phyloP scores from a whole-genome alignment of 805 yeast species.

The Nakazawaea laoshanensis region DNA sequence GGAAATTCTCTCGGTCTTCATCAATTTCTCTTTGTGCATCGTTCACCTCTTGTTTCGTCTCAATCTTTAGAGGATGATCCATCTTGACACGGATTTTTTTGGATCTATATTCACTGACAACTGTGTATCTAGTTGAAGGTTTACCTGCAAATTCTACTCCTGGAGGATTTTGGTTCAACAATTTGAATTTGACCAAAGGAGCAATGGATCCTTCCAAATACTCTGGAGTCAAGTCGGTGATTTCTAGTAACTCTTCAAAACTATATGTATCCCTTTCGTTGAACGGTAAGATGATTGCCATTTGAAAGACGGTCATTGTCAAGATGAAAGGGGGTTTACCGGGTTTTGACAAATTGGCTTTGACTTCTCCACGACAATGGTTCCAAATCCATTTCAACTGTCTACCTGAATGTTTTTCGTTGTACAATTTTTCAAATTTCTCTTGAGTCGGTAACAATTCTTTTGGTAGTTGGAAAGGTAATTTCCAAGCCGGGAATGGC shows the following conservation, averaged over 20 bases:
- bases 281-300: conserved; percentile 79
- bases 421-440: conserved; percentile 61
- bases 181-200: conserved; percentile 72
- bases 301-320: conserved; percentile 78
- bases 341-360: conserved; percentile 73
- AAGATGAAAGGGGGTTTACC: conserved; percentile 77
- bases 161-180: conserved; percentile 59
- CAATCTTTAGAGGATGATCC: conserved; percentile 31
- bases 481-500: conserved; percentile 53
- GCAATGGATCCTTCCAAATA: conserved; percentile 67
- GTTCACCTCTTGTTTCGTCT: conserved; percentile 59
- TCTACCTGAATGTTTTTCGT: conserved; percentile 74
- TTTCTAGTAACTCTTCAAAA: conserved; percentile 49
- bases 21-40: conserved; percentile 75
- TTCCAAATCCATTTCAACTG: conserved; percentile 95
- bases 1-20: conserved; percentile 59
- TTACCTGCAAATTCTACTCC: conserved; percentile 44
- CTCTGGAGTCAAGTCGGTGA: conserved; percentile 59
- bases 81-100: conserved; percentile 81
- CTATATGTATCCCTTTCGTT: conserved; percentile 60
- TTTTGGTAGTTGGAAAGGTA: conserved; percentile 56
- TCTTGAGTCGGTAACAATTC: conserved; percentile 58
- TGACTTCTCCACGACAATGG: conserved; percentile 84
- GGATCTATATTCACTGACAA: conserved; percentile 77
- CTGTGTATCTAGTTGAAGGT: conserved; percentile 53